Conservation (phyloP, 1,139 yeast genomes). For the Kurtzmaniella quercitrusa region DNA sequence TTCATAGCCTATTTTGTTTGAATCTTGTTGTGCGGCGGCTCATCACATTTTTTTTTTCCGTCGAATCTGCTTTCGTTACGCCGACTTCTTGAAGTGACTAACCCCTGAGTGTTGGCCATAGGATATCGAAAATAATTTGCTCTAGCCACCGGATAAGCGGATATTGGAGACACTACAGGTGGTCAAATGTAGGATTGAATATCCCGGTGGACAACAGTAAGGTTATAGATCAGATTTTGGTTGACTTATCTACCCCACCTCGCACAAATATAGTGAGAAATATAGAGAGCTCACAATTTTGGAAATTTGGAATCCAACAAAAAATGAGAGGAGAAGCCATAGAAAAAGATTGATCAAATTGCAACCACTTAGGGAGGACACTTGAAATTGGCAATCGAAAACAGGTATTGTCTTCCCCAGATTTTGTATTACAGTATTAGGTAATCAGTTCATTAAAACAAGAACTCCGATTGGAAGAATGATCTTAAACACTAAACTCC, state of each 20-base stretch:
- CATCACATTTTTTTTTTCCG: no score
- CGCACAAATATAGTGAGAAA: not conserved
- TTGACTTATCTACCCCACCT: not conserved
- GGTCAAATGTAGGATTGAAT: no score
- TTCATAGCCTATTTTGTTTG: no score
- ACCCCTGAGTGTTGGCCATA: no score
- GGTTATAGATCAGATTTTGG: not conserved
- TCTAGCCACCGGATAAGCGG: no score
- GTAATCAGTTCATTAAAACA: not conserved
- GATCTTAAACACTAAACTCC: not conserved
- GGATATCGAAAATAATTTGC: no score
- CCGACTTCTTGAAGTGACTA: no score
- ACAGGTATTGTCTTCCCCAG: not conserved
- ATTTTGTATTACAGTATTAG: not conserved
- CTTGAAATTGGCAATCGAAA: not conserved
- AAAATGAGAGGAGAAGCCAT: not conserved
- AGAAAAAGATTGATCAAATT: not conserved
- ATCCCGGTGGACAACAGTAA: no score
- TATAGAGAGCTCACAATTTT: not conserved
- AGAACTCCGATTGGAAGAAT: constrained; percentile 1
- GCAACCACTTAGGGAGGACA: not conserved
- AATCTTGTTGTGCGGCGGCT: no score
- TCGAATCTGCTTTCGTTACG: no score
- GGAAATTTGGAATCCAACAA: not conserved
- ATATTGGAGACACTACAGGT: no score